Evolutionary conservation across 441 rosid genomes (phyloP).

Genomic region (Pelargonium citronellum): DNA sequence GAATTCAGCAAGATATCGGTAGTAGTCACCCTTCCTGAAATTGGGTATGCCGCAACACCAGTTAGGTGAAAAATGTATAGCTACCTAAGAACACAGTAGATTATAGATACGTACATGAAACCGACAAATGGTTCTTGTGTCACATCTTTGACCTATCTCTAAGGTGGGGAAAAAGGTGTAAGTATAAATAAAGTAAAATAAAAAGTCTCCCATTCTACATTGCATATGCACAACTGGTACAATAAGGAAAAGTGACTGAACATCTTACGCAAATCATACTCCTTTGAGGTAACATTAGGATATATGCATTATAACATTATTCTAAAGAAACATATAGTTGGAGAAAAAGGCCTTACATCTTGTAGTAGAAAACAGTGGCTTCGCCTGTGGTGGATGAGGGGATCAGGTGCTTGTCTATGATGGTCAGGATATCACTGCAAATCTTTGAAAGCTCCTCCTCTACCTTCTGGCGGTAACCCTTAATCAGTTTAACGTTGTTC

Average conservation of each 20-base stretch:
- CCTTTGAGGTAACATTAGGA: neutral
- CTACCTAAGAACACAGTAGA: neutral
- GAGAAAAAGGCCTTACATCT: slow-evolving; percentile 48
- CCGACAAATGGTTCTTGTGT: neutral
- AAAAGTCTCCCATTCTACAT: neutral
- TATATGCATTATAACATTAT: neutral
- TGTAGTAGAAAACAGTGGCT: slow-evolving; percentile 93
- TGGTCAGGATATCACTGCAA: slow-evolving; percentile 71
- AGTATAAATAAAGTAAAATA: neutral
- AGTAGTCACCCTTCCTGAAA: slow-evolving; percentile 94
- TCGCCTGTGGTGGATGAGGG: slow-evolving; percentile 86
- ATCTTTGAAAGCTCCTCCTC: slow-evolving; percentile 87
- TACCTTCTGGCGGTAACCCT: slow-evolving; percentile 77
- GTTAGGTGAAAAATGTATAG: neutral
- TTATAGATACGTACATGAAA: neutral
- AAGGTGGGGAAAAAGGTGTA: neutral
- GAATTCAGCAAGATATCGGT: slow-evolving; percentile 93
- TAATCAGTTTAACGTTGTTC: slow-evolving; percentile 61
- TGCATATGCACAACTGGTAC: neutral
- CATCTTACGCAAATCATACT: neutral
- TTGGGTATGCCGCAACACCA: neutral
- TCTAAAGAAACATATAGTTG: neutral
- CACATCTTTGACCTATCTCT: neutral
- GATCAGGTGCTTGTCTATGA: slow-evolving; percentile 77
- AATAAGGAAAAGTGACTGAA: neutral